phyloP scores from a whole-genome alignment of 305 asterid species.

The Rubia tinctorum region DNA sequence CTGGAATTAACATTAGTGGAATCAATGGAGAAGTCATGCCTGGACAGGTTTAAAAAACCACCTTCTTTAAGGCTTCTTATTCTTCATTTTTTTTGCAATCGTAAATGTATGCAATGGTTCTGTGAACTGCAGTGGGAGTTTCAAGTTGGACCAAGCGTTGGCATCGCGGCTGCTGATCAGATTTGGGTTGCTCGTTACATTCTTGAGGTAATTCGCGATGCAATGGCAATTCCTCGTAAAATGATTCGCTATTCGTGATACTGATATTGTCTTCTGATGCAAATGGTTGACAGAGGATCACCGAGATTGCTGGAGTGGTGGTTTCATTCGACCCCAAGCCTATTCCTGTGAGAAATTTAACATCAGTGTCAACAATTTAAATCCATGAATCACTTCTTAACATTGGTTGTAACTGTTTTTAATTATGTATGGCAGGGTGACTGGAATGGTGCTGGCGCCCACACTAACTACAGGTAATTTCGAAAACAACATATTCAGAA shows the following conservation, averaged over 20 bases:
- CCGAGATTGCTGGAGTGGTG: slow-evolving; percentile 86
- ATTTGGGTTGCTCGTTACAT: slow-evolving; percentile 92
- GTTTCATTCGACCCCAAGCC: slow-evolving; percentile 96
- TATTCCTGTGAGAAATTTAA: slow-evolving; percentile 39
- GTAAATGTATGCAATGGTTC: not conserved
- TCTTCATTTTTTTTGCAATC: not conserved
- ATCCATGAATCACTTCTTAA: not conserved
- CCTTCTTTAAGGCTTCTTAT: not conserved
- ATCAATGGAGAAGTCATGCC: slow-evolving; percentile 97
- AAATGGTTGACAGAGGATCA: slow-evolving; percentile 61
- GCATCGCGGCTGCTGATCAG: slow-evolving; percentile 82
- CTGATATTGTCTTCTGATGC: not conserved
- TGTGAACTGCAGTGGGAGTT: slow-evolving; percentile 65
- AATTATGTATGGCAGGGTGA: slow-evolving; percentile 47
- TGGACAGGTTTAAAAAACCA: slow-evolving; percentile 56
- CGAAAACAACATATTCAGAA: not conserved
- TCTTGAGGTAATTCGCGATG: slow-evolving; percentile 54
- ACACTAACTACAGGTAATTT: slow-evolving; percentile 72
- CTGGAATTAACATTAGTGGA: slow-evolving; percentile 89
- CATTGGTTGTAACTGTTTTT: not conserved
- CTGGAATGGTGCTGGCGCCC: slow-evolving; percentile 98
- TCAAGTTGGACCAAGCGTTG: slow-evolving; percentile 92
- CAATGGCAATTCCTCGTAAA: not conserved
- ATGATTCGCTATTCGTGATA: not conserved
- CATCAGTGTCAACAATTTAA: not conserved